These are phyloP conservation scores for Amaranthus palmeri DNA, from an alignment of 148 eudicot genomes.

Conservation along the genomic window DNA sequence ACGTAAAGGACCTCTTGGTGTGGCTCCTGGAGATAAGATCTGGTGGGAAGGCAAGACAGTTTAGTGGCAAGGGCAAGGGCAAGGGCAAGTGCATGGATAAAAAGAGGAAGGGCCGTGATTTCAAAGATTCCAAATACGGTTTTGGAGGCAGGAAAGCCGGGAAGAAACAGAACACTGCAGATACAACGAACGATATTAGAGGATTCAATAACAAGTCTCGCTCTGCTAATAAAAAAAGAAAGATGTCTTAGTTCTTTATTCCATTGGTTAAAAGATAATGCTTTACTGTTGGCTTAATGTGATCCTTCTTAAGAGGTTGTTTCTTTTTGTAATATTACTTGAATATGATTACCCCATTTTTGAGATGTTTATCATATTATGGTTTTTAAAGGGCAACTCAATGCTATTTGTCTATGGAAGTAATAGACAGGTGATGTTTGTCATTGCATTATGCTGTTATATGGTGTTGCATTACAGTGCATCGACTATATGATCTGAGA, in stretches of 20 bases:
- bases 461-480: no score
- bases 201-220: slow-evolving; percentile 37
- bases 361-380: neutral
- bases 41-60: slow-evolving; percentile 60
- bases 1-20: slow-evolving; percentile 52
- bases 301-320: neutral
- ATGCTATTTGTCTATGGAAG: no score
- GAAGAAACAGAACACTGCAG: slow-evolving; percentile 81
- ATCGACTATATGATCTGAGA: no score
- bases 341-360: neutral
- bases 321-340: slow-evolving; percentile 6
- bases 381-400: neutral
- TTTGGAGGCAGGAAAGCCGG: slow-evolving; percentile 82
- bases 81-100: slow-evolving; percentile 40
- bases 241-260: slow-evolving; percentile 20
- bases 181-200: slow-evolving; percentile 61
- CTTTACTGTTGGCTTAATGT: neutral
- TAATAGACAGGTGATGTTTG: no score
- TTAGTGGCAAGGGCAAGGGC: slow-evolving; percentile 35
- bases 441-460: no score
- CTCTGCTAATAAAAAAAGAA: slow-evolving; percentile 52
- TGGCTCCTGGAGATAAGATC: slow-evolving; percentile 75
- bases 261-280: neutral
- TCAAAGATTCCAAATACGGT: slow-evolving; percentile 65
- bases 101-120: slow-evolving; percentile 56